Percentiles rank a stretch among this genome's conserved stretches.
Evolutionary conservation across 2,329 filamentous ascomycete species (phyloP).

Genomic region (Penicillium corylophilum): DNA sequence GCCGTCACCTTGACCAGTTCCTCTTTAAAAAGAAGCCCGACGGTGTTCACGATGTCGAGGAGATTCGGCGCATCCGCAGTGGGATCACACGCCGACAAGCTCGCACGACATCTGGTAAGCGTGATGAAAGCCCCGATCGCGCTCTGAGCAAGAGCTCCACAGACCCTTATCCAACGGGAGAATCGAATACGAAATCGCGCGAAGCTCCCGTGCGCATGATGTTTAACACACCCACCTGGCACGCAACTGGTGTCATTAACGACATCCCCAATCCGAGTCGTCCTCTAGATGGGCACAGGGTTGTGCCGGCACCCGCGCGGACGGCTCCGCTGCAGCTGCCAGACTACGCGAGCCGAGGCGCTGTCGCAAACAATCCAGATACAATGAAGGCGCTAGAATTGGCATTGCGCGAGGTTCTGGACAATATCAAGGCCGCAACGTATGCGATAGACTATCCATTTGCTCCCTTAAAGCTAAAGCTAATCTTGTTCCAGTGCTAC

Average conservation of each 20-base stretch:
- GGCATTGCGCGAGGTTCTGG: conserved; percentile 77
- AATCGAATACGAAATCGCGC: conserved; percentile 37
- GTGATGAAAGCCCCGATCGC: conserved; percentile 60
- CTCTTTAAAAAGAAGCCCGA: conserved; percentile 94
- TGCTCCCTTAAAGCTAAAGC: neutral
- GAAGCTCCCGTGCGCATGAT: conserved; percentile 45
- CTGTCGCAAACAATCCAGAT: conserved; percentile 70
- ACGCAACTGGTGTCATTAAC: conserved; percentile 75
- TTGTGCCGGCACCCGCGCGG: conserved; percentile 34
- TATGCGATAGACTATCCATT: conserved; percentile 46
- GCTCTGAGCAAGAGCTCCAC: conserved; percentile 45
- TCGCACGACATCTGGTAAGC: conserved; percentile 61
- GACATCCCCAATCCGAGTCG: conserved; percentile 61
- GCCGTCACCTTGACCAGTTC: conserved; percentile 89
- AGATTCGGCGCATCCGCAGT: conserved; percentile 79
- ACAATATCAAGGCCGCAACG: conserved; percentile 80
- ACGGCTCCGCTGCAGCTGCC: conserved; percentile 30
- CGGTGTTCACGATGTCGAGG: conserved; percentile 85
- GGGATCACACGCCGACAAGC: conserved; percentile 84
- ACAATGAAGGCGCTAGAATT: conserved; percentile 81
- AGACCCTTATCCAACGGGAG: conserved; percentile 33
- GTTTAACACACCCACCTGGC: conserved; percentile 68
- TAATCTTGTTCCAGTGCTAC: conserved; percentile 31
- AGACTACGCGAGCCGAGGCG: conserved; percentile 62
- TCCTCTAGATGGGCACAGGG: conserved; percentile 37